Evolutionary conservation across 2,329 filamentous ascomycete genomes (phyloP), one percentile per base, ranked within the genome.

Genomic region (Knufia petricola): DNA sequence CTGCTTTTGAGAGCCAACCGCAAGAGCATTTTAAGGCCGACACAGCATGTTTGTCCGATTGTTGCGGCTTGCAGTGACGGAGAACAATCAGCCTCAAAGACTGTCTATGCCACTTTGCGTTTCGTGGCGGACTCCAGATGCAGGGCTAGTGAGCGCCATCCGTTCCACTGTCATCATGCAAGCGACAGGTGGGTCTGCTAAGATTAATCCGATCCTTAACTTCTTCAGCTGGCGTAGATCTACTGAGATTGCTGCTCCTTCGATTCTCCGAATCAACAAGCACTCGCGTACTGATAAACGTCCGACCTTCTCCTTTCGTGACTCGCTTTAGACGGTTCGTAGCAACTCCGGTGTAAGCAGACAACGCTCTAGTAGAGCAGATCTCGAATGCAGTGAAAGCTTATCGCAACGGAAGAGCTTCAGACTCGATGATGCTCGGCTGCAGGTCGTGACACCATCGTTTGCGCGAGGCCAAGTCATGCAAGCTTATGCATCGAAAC

Each of bases 31-130:
- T n/a, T 13, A 12, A 36, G 9, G 17, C 43, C 20, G 36, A 31
- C 43, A 44, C 28, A 32, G 32, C 41, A 44, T 44, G 19, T 39
- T 36, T 34, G 28, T 46, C 42, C 42, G 26, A 12, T 28, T 12
- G 12, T 28, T 12, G 26, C 12, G 12, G 26, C 26, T 12, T n/a
- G 21, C 21, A 10, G 37, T 8, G 21, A 40, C 37, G 15, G 23
- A 10, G 39, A n/a, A 19, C n/a, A 6, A 36, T 20, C 17, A 13
- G 28, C 26, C 26, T 8, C n/a, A 20, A 30, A 7, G 31, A 12
- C 19, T 13, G 28, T 36, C 31, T 24, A 46, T 36, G 30, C 42
- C 30, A 8, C 23, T 46, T 36, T 20, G 32, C 13, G 34, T 12
- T 20, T 31, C 24, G n/a, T 38, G 23, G 44, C 44, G 44, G 44